Base-by-base conservation (phyloP, 2,329 filamentous ascomycete species). In the Metarhizium guizhouense region DNA sequence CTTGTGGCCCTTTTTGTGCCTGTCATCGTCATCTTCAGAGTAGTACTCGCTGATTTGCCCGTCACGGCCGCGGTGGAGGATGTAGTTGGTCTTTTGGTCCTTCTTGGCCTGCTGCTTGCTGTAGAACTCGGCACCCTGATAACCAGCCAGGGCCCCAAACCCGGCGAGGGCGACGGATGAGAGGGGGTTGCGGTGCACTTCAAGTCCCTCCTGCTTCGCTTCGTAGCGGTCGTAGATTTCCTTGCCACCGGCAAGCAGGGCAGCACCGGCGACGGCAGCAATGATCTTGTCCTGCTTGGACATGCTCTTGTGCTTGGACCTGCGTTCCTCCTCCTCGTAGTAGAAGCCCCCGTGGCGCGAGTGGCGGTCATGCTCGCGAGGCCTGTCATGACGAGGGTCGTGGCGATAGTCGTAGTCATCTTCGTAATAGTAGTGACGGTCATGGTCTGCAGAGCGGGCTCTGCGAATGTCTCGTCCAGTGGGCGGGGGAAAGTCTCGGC, bases 401-500 rank as follows among this genome's bases (percentile, higher is more conserved):
- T 66, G 67, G 54, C 73, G 71, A 54, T 75, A 78, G 54, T 76
- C 72, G 59, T 76, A 74, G 50, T 75, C 68, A 59, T 74, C 81
- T 56, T 85, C 80, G 67, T 85, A 80, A 64, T 82, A 80, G 64
- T 82, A 76, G 20, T 47, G 20, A 13, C 45, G 51, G 58, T 75
- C 73, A 49, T 79, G 76, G 55, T 85, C 85, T 55, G 80, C 80
- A 6, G 86, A 88, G 63, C 84, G 80, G 62, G 85, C 76, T 56
- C 86, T 81, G 61, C 82, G 80, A 42, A 79, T 65, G 58, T 81
- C 80, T 55, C 70, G 69, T 58, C 76, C 66, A 10, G 61, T 61
- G n/a, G 85, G 86, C 6, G 90, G 88, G 36, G 89, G 89, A 65
- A 95, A 95, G 63, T 95, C 88, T 62, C 90, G 85, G 60, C 84